A percentile compares a stretch with the other conserved stretches of the same genome.
These are phyloP conservation scores for Piromyces finnis DNA, from an alignment of 192 early-diverging fungal genomes.

Conservation along the genomic window DNA sequence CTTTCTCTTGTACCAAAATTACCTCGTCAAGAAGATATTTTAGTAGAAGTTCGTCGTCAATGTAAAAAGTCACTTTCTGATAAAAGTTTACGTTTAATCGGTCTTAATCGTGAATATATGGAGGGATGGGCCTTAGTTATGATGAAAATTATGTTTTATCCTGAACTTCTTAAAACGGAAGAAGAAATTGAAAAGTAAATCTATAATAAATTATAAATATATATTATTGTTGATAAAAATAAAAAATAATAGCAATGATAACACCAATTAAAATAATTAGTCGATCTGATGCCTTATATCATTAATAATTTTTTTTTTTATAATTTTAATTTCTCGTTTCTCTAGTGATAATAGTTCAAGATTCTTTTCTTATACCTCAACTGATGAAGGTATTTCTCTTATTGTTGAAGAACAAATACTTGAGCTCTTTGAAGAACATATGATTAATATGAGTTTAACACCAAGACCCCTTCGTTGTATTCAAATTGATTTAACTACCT, in stretches of 20 bases:
- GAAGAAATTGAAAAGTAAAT: not conserved
- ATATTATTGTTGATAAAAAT: too few species aligned
- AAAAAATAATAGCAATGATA: too few species aligned
- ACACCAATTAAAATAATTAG: too few species aligned
- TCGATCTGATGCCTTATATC: too few species aligned
- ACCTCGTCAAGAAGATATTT: not conserved
- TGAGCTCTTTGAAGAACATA: constrained; percentile 22
- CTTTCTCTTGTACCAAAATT: not conserved
- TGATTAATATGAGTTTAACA: constrained; percentile 17
- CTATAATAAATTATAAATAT: too few species aligned
- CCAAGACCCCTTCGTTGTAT: constrained; percentile 32
- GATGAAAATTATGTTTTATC: constrained; percentile 42
- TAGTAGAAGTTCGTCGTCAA: constrained; percentile 14
- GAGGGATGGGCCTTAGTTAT: constrained; percentile 31
- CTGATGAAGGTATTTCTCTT: constrained; percentile 44
- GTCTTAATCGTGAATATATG: constrained; percentile 36
- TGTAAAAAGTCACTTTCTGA: constrained; percentile 18
- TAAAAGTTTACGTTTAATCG: constrained; percentile 36
- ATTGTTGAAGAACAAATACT: constrained; percentile 41
- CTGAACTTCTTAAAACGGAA: constrained; percentile 7
- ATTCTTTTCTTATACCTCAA: constrained; percentile 54
- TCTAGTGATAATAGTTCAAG: not conserved
- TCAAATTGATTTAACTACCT: constrained; percentile 39
- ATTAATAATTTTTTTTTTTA: too few species aligned
- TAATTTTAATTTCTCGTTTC: too few species aligned